These are phyloP conservation scores for Coniella vitis DNA, from an alignment of 2,329 filamentous ascomycete genomes.

Conservation along the genomic window DNA sequence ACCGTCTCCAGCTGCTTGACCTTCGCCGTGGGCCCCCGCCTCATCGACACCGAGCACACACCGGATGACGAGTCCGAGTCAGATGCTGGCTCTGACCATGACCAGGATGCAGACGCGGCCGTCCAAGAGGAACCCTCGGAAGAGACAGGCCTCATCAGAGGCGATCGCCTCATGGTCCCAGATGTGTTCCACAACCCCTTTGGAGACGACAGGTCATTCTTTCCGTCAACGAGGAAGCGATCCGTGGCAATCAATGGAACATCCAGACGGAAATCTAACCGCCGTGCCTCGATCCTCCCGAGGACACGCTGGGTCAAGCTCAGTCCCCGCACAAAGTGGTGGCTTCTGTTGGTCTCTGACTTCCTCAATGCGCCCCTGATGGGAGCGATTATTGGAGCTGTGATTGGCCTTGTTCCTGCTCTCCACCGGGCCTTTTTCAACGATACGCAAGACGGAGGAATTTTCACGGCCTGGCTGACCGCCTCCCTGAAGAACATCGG, in stretches of 20 bases:
- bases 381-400: constrained; percentile 50
- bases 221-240: constrained; percentile 21
- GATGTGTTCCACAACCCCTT: constrained; percentile 16
- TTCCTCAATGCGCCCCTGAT: constrained; percentile 58
- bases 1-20: constrained; percentile 58
- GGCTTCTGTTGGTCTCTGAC: constrained; percentile 30
- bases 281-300: constrained; percentile 22
- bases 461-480: constrained; percentile 61
- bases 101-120: constrained; percentile 18
- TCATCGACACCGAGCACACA: constrained; percentile 41
- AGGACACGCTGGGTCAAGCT: constrained; percentile 23
- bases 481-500: constrained; percentile 55
- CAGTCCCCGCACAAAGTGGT: constrained; percentile 24
- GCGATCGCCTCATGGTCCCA: constrained; percentile 17
- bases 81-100: constrained; percentile 16
- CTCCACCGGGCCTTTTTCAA: constrained; percentile 58
- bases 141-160: constrained; percentile 41
- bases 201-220: constrained; percentile 21
- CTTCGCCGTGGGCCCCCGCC: constrained; percentile 54
- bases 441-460: constrained; percentile 49
- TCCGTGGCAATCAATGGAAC: background rate
- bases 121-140: constrained; percentile 27
- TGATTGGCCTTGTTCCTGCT: constrained; percentile 53
- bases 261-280: background rate
- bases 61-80: constrained; percentile 24